Conservation (phyloP, 2,329 filamentous ascomycete genomes). For the Aspergillus caelatus region DNA sequence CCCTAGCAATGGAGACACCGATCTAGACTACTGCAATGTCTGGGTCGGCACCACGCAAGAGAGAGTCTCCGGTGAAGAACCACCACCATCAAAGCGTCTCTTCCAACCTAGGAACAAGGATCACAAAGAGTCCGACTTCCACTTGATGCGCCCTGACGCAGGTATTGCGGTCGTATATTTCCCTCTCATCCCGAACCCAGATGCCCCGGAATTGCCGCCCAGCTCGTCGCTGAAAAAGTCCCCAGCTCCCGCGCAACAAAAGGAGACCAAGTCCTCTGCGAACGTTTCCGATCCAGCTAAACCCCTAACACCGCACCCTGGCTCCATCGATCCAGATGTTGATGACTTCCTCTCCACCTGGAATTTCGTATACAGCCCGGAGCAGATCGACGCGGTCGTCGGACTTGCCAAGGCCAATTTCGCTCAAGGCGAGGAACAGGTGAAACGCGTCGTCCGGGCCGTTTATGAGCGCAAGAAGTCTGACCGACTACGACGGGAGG, state of each 20-base stretch:
- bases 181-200: constrained; percentile 79
- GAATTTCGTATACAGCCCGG: constrained; percentile 95
- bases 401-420: constrained; percentile 84
- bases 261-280: constrained; percentile 21
- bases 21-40: constrained; percentile 87
- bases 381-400: constrained; percentile 85
- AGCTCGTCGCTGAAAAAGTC: constrained; percentile 27
- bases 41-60: constrained; percentile 90
- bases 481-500: constrained; percentile 39
- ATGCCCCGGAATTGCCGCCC: constrained; percentile 34
- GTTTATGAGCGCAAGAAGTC: constrained; percentile 92
- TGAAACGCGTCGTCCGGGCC: constrained; percentile 76
- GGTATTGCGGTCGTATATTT: constrained; percentile 91
- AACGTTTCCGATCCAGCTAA: constrained; percentile 22
- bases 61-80: constrained; percentile 59
- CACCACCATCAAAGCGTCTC: constrained; percentile 55
- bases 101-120: constrained; percentile 54
- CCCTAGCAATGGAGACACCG: constrained; percentile 44
- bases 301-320: constrained; percentile 55
- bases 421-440: constrained; percentile 75
- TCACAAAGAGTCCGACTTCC: constrained; percentile 65
- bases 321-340: constrained; percentile 74
- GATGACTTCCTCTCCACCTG: constrained; percentile 92
- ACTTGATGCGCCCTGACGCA: constrained; percentile 73
- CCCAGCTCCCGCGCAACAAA: constrained; percentile 24